Percentiles rank a stretch among this genome's conserved stretches.
Conservation (phyloP, 164 flowering plant genomes). For the grape (Vitis vinifera) region ASM3070453v1 NC_081812.1:21634501-21635000, state of each 20-base stretch:
- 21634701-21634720: slow-evolving; percentile 77
- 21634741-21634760: slow-evolving; percentile 69
- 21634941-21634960: not conserved
- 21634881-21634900: too few relatives aligned
- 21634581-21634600: slow-evolving; percentile 57
- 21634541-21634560: slow-evolving; percentile 50
- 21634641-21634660: slow-evolving; percentile 89
- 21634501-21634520: slow-evolving; percentile 51
- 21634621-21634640: slow-evolving; percentile 69
- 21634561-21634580: slow-evolving; percentile 72
- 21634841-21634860: too few relatives aligned
- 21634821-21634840: too few relatives aligned
- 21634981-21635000: slow-evolving; percentile 67
- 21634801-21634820: too few relatives aligned
- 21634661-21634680: slow-evolving; percentile 74
- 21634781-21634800: not conserved
- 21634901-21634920: not conserved
- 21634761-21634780: slow-evolving; percentile 38
- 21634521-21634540: slow-evolving; percentile 45
- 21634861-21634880: not conserved
- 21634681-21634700: slow-evolving; percentile 43
- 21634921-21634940: not conserved
- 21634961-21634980: slow-evolving; percentile 30
- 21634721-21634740: slow-evolving; percentile 58
- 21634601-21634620: slow-evolving; percentile 60